phyloP scores from a whole-genome alignment of 108 stramenopile genomes.

The Fragilariopsis cylindrus region DNA sequence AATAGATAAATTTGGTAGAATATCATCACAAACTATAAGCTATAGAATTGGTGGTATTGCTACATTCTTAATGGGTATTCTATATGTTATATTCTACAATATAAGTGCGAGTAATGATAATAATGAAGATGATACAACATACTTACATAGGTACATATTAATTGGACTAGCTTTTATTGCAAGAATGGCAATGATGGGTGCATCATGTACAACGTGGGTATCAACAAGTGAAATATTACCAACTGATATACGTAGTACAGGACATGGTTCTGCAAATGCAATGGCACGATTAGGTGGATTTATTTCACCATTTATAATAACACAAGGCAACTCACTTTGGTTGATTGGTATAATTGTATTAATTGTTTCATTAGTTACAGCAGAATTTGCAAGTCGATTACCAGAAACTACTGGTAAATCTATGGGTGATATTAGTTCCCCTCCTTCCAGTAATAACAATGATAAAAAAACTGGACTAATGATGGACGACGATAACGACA shows the following conservation, averaged over 20 bases:
- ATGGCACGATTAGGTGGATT: slow-evolving; percentile 57
- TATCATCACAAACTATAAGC: slow-evolving; percentile 35
- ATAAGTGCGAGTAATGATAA: not conserved
- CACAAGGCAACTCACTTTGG: slow-evolving; percentile 3
- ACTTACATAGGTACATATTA: not conserved
- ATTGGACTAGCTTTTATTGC: slow-evolving; percentile 39
- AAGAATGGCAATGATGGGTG: slow-evolving; percentile 48
- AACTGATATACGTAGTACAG: slow-evolving; percentile 70
- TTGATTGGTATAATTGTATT: slow-evolving; percentile 1
- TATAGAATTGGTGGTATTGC: slow-evolving; percentile 48
- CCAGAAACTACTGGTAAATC: slow-evolving; percentile 18
- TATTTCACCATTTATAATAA: slow-evolving; percentile 30
- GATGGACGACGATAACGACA: too few species aligned
- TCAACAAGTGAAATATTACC: slow-evolving; percentile 47
- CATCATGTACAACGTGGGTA: slow-evolving; percentile 46
- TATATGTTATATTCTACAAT: not conserved
- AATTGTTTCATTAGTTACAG: not conserved
- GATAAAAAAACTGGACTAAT: too few species aligned
- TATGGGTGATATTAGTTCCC: slow-evolving; percentile 2
- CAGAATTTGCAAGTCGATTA: slow-evolving; percentile 3
- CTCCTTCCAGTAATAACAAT: too few species aligned
- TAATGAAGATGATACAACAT: not conserved
- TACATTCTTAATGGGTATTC: slow-evolving; percentile 29
- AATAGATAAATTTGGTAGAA: slow-evolving; percentile 54
- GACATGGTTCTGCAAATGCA: slow-evolving; percentile 71